Percentiles rank a stretch among this genome's conserved stretches.
Conservation (phyloP, 768 basidiomycete genomes). For the Leccinum imitatum region DNA sequence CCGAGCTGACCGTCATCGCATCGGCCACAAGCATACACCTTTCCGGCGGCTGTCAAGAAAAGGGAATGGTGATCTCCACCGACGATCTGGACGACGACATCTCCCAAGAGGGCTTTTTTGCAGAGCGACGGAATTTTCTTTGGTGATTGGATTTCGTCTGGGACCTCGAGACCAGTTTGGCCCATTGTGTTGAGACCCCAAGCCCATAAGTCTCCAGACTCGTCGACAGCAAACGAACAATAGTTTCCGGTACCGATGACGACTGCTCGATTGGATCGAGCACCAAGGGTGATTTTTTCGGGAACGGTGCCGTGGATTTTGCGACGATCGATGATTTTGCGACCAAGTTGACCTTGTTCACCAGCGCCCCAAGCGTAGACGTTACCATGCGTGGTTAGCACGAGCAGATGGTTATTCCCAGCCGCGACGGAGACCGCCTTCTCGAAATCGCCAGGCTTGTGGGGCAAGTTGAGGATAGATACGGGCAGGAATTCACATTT, state of each 20-base stretch:
- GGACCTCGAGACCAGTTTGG: constrained; percentile 63
- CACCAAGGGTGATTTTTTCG: constrained; percentile 78
- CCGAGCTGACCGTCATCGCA: constrained; percentile 85
- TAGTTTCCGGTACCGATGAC: constrained; percentile 78
- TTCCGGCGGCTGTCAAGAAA: constrained; percentile 81
- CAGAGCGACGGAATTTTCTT: constrained; percentile 63
- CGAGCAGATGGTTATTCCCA: constrained; percentile 87
- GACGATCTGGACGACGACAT: constrained; percentile 65
- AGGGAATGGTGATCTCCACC: constrained; percentile 90
- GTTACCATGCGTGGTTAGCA: constrained; percentile 83
- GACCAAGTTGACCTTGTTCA: constrained; percentile 88
- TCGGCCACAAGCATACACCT: constrained; percentile 85
- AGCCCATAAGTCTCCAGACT: constrained; percentile 80
- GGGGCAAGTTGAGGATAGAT: constrained; percentile 55
- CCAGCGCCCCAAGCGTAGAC: constrained; percentile 91
- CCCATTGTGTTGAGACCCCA: constrained; percentile 97
- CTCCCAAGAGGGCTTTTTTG: constrained; percentile 58
- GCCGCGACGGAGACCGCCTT: constrained; percentile 74
- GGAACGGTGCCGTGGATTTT: constrained; percentile 89
- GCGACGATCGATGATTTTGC: constrained; percentile 84
- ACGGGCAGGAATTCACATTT: constrained; percentile 68
- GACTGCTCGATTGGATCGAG: constrained; percentile 61
- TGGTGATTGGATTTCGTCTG: constrained; percentile 59
- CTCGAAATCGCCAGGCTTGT: constrained; percentile 64
- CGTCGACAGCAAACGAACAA: constrained; percentile 90